Base-by-base conservation (phyloP, 2,329 filamentous ascomycete species). In the Fonsecaea monophora region DNA sequence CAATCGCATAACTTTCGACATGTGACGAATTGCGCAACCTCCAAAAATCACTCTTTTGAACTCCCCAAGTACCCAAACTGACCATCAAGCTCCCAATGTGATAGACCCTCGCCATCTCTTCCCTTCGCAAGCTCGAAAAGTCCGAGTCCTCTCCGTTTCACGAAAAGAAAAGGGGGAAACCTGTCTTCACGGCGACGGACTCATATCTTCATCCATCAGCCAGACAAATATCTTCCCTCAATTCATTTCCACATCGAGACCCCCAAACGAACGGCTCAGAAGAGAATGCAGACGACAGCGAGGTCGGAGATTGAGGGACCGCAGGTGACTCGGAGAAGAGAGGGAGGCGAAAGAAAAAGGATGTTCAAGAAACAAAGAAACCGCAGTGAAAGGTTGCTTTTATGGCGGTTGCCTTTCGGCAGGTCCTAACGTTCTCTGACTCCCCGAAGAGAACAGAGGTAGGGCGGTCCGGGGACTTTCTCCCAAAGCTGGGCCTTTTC, bases 391-490 rank as follows among this genome's bases (percentile, higher is more conserved):
- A 77, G 86, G 34, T 35, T 93, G 93, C 94, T 96, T 96, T 89
- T 97, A 94, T 96, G 94, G 93, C 94, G 94, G 92, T 61, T 92
- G 94, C 92, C 92, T 97, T 96, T 96, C 92, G 92, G 92, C 94
- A 87, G 80, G 82, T 78, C 80, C 82, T 84, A 83, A 79, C 82
- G 75, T 65, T 66, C 73, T 71, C 62, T 71, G 65, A 3, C n/a
- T 37, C 25, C 72, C 77, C 8, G 9, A 30, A 56, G 18, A 30
- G 21, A 77, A 74, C 25, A 70, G 74, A 74, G 77, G 80, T 82
- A 85, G 85, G 86, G 82, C 71, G 89, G 94, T 97, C 94, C 94
- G 94, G 94, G 94, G 94, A 98, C 94, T 98, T 98, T 98, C 94
- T 97, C 94, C 94, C 93, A 95, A 97, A 97, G 94, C 94, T 78